Evolutionary conservation across 257 asterid species (phyloP).

Genomic region (Solanum dulcamara): DNA sequence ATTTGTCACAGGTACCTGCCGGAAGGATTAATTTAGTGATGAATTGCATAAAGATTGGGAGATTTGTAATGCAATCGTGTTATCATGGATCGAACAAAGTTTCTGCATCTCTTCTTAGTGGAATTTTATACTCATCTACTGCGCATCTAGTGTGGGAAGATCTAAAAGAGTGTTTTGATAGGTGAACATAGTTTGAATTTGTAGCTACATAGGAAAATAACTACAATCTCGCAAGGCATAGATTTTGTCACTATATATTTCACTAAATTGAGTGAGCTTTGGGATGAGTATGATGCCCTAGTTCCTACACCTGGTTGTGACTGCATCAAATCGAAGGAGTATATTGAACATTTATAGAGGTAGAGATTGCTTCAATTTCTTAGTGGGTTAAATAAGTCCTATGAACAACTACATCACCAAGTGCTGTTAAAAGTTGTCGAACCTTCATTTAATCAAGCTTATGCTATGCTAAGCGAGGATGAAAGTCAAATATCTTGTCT

Average conservation of each 20-base stretch:
- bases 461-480: neutral
- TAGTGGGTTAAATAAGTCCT: neutral
- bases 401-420: neutral
- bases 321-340: neutral
- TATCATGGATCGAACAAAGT: neutral
- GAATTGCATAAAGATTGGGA: neutral
- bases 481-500: neutral
- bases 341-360: too few relatives aligned
- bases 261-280: too few relatives aligned
- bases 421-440: neutral
- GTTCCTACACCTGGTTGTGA: too few relatives aligned
- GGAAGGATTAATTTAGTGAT: neutral
- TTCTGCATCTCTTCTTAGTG: neutral
- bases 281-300: too few relatives aligned
- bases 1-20: neutral
- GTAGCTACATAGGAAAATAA: too few relatives aligned
- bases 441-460: neutral
- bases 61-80: neutral
- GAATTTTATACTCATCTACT: too few relatives aligned
- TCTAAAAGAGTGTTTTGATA: too few relatives aligned
- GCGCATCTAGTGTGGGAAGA: too few relatives aligned
- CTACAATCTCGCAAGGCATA: too few relatives aligned
- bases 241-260: too few relatives aligned
- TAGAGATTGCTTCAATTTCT: too few relatives aligned
- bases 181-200: too few relatives aligned